phyloP scores from a whole-genome alignment of 345 rosid species.

The Gossypium raimondii region DNA sequence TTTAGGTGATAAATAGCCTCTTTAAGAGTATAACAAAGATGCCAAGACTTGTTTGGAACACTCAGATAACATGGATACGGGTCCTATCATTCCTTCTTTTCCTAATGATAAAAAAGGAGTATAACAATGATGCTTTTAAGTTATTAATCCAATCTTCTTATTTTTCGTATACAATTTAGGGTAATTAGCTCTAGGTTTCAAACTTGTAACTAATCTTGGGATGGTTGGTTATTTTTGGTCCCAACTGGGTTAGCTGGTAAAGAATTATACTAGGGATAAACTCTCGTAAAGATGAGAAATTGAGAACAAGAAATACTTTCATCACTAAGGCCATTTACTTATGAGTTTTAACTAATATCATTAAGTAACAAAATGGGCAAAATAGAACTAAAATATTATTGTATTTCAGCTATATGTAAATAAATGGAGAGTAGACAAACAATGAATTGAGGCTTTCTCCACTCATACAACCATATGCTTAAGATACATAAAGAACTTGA shows the following conservation, averaged over 20 bases:
- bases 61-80: too few relatives aligned
- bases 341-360: too few relatives aligned
- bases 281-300: not conserved
- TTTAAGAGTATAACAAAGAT: too few relatives aligned
- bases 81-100: too few relatives aligned
- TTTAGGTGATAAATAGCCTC: too few relatives aligned
- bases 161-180: not conserved
- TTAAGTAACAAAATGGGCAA: not conserved
- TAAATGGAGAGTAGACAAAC: not conserved
- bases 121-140: not conserved
- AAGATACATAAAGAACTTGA: not conserved
- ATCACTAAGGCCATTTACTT: not conserved
- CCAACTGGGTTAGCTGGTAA: not conserved
- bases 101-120: not conserved
- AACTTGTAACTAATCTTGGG: not conserved
- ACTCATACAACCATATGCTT: not conserved
- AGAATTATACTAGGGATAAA: not conserved
- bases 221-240: not conserved
- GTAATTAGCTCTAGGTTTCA: not conserved
- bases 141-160: not conserved
- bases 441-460: constrained; percentile 12
- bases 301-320: not conserved
- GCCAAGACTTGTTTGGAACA: too few relatives aligned
- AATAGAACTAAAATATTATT: constrained; percentile 5
- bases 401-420: constrained; percentile 3